These are phyloP conservation scores for Xanthoconium separans DNA, from an alignment of 1,284 basidiomycete genomes.

Conservation along the genomic window DNA sequence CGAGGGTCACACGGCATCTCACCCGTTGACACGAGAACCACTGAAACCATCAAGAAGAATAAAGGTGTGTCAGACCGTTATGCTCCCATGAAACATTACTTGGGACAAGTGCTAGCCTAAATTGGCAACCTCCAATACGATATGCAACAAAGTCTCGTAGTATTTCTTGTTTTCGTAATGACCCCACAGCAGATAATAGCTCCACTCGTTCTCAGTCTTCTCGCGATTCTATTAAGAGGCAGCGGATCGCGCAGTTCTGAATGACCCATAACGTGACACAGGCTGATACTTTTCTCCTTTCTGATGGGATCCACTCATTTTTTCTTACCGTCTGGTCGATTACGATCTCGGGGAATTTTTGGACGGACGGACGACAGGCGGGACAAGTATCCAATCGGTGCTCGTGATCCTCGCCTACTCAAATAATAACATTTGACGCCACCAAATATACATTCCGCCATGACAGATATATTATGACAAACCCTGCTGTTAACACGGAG, in stretches of 20 bases:
- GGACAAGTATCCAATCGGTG: conserved; percentile 11
- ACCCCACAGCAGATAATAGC: not conserved
- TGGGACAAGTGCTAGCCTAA: not conserved
- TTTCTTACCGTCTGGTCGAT: conserved; percentile 4
- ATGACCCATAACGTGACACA: not conserved
- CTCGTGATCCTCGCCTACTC: conserved; percentile 25
- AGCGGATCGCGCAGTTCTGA: conserved; percentile 15
- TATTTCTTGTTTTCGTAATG: not conserved
- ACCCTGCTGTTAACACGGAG: not conserved
- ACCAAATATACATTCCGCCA: not conserved
- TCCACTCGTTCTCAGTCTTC: not conserved
- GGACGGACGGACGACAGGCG: not conserved
- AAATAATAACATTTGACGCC: conserved; percentile 2
- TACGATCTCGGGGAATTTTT: not conserved
- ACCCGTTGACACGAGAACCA: not conserved
- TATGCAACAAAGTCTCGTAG: not conserved
- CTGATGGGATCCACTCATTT: not conserved
- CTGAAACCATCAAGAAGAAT: not conserved
- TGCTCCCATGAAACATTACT: not conserved
- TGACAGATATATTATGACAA: conserved; percentile 1
- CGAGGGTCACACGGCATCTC: not conserved
- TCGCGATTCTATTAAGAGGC: conserved; percentile 3
- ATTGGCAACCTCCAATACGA: not conserved
- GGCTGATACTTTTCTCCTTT: not conserved
- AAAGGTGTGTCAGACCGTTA: not conserved